Evolutionary conservation across 768 basidiomycete genomes (phyloP), one percentile per base, ranked within the genome.

Genomic region (Russula olivacea): DNA sequence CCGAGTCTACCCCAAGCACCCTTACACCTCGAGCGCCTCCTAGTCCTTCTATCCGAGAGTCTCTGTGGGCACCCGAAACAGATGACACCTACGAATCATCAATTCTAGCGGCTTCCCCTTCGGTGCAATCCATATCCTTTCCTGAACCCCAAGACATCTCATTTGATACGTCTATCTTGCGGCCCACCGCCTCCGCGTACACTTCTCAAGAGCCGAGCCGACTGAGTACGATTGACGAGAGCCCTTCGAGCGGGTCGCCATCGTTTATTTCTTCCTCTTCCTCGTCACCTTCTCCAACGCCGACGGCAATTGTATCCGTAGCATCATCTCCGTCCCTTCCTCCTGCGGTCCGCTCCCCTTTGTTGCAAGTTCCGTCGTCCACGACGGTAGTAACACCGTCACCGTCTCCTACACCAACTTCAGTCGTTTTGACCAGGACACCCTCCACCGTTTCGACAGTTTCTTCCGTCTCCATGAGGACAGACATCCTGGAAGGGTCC

Each of bases 81-180:
- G 84, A 89, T 58, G 70, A 78, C 11, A 87, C 90, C 0, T 92
- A 87, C 65, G 89, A 91, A 23, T 91, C 91, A 0, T 88, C 88
- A 1, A 75, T 88, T n/a, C 76, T 93, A 25, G 77, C 76, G 6
- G 85, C 89, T 0, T 90, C 91, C 2, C 88, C 87, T 19, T 86
- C 87, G 23, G 76, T 82, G 4, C 78, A 74, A 51, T 78, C 79
- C 6, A 66, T 74, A 6, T 74, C 76, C 0, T 71, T 90, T 49
- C 83, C 80, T 1, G 89, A 92, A 49, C 81, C 78, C 4, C 71
- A 68, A 10, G 90, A 91, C 66, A 74, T 69, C 0, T 90, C 88
- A 0, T 86, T 84, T 61, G 90, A 91, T 61, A 89, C 89, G 0
- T 90, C 89, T 0, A 78, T 87, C 71, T 75, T 91, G 69, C 77